Base-by-base conservation (phyloP, 2,329 filamentous ascomycete genomes). In the Calycina herbarum region DNA sequence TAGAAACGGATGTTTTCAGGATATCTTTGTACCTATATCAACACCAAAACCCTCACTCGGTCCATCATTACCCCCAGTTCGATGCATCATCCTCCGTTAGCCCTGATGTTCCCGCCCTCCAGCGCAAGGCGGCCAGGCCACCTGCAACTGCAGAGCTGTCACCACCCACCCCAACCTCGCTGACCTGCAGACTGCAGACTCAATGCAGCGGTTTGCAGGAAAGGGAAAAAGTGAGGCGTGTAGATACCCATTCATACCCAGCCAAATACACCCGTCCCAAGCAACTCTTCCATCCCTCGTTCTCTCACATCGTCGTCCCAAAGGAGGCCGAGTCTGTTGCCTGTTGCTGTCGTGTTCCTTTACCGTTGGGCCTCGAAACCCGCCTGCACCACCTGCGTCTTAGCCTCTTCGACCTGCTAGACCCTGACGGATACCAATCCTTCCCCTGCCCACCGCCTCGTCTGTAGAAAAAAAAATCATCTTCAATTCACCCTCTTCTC, bases 361-460 rank as follows among this genome's bases (percentile, higher is more conserved):
- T 33, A n/a, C 33, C 24, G 31, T 38, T 27, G 58, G 31, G 31
- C 24, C 31, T 60, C 58, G 17, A 27, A 33, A n/a, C 58, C 35
- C 29, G 31, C 33, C 35, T 61, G 24, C 40, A 48, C 15, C 40
- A 59, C 27, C 59, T 51, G 35, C 59, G 45, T 35, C 59, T 61
- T 61, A 61, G 59, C 40, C 59, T 51, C 59, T 51, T 51, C 59
- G 24, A 61, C 42, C n/a, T 35, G 17, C 29, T 31, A 65, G 63
- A 51, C 69, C 64, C 57, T 67, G 61, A 56, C 64, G 58, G 64
- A 64, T 68, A 69, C 54, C 67, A 61, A 63, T 66, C 24, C 45
- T 24, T 56, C 20, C 20, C 60, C 48, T 58, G 42, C 64, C 66
- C 69, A 70, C 68, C 70, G 71, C 72, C 71, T 70, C 63, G 58